These are phyloP conservation scores for Kurtzmaniella quercitrusa DNA, from an alignment of 1,139 yeast genomes.

Conservation along the genomic window DNA sequence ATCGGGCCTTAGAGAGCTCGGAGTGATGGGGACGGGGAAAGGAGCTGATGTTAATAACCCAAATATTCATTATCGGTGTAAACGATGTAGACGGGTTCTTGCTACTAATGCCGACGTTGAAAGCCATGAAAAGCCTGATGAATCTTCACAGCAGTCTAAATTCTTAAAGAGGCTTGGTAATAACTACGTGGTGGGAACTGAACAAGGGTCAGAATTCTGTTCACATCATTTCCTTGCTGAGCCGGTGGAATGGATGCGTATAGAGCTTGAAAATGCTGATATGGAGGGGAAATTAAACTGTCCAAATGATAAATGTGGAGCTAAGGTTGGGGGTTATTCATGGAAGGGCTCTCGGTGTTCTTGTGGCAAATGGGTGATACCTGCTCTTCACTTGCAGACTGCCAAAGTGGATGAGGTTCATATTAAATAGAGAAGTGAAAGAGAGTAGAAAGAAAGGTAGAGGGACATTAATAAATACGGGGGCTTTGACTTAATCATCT, in stretches of 20 bases:
- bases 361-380: slow-evolving; percentile 95
- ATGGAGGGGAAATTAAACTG: slow-evolving; percentile 85
- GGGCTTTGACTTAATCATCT: too few relatives aligned
- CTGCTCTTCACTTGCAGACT: slow-evolving; percentile 79
- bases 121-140: slow-evolving; percentile 56
- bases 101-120: slow-evolving; percentile 50
- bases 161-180: slow-evolving; percentile 61
- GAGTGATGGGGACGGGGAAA: slow-evolving; percentile 9
- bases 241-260: slow-evolving; percentile 89
- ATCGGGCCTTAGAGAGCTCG: slow-evolving; percentile 14
- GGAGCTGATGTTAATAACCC: slow-evolving; percentile 15
- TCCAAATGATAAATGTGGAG: slow-evolving; percentile 60
- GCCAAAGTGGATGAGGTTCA: slow-evolving; percentile 64
- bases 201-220: slow-evolving; percentile 57
- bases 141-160: slow-evolving; percentile 56
- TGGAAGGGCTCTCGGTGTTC: slow-evolving; percentile 96
- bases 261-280: slow-evolving; percentile 62
- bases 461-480: too few relatives aligned
- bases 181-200: slow-evolving; percentile 52
- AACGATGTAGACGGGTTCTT: slow-evolving; percentile 60
- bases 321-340: slow-evolving; percentile 84
- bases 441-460: too few relatives aligned
- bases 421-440: too few relatives aligned
- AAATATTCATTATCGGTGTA: slow-evolving; percentile 54
- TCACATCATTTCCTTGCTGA: slow-evolving; percentile 80